Evolutionary conservation across 2,329 filamentous ascomycete species (phyloP).

Genomic region (Corinectria fuckeliana): DNA sequence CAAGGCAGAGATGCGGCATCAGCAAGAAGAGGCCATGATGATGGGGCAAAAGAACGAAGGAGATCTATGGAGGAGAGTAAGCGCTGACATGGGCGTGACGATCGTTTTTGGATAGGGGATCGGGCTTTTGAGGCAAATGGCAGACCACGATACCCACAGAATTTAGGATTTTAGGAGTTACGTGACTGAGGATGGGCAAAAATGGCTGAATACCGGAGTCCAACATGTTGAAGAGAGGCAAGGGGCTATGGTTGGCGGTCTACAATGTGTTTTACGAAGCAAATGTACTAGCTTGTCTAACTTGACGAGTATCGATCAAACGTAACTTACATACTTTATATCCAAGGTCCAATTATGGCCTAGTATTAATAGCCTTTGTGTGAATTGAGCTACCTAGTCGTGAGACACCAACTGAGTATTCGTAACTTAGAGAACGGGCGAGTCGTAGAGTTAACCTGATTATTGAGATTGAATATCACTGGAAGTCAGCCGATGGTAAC

Average conservation of each 20-base stretch:
- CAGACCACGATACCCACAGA: slow-evolving; percentile 33
- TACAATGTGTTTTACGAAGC: slow-evolving; percentile 7
- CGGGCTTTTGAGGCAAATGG: slow-evolving; percentile 4
- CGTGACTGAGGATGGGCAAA: slow-evolving; percentile 17
- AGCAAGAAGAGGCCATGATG: slow-evolving; percentile 30
- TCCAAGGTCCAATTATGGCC: no score
- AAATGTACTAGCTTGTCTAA: slow-evolving; percentile 4
- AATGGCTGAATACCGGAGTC: slow-evolving; percentile 24
- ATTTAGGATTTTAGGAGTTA: slow-evolving; percentile 33
- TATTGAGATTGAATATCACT: not conserved
- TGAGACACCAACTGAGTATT: not conserved
- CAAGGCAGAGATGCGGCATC: slow-evolving; percentile 35
- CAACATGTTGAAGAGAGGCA: slow-evolving; percentile 4
- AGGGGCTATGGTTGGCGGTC: slow-evolving; percentile 2
- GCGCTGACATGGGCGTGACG: slow-evolving; percentile 62
- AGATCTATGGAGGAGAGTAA: slow-evolving; percentile 64
- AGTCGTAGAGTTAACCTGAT: not conserved
- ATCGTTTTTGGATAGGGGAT: slow-evolving; percentile 59
- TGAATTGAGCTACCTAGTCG: not conserved
- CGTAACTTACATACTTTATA: not conserved
- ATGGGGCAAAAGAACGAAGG: slow-evolving; percentile 32
- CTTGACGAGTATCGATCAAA: not conserved
- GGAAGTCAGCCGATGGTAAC: not conserved
- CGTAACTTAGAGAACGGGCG: not conserved
- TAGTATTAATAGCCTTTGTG: not conserved